Evolutionary conservation across 116 monocot genomes (phyloP).

Genomic region (Trichopus zeylanicus): DNA sequence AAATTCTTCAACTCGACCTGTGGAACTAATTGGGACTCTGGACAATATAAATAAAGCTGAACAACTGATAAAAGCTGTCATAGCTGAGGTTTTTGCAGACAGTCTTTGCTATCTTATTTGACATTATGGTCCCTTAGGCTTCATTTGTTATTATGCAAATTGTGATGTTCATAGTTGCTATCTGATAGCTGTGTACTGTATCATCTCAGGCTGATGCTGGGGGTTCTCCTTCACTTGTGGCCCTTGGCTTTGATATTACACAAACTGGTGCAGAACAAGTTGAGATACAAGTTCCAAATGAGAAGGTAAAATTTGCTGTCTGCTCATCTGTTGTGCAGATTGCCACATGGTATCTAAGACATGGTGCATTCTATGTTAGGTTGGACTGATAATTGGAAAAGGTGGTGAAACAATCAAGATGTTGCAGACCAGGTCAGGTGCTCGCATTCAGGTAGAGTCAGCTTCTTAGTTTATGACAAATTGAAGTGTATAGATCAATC

Average conservation of each 20-base stretch:
- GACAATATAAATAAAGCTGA: slow-evolving; percentile 87
- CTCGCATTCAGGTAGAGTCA: slow-evolving; percentile 75
- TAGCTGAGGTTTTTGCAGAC: slow-evolving; percentile 66
- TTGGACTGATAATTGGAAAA: slow-evolving; percentile 86
- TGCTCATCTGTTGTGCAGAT: not conserved
- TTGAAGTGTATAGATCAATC: no score
- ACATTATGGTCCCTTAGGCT: not conserved
- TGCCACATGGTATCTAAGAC: not conserved
- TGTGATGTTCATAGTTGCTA: no score
- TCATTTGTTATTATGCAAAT: not conserved
- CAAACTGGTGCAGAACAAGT: slow-evolving; percentile 69
- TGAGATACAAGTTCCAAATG: slow-evolving; percentile 88
- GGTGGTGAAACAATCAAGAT: slow-evolving; percentile 90
- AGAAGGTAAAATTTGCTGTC: slow-evolving; percentile 48
- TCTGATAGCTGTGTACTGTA: no score
- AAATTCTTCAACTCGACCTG: slow-evolving; percentile 43
- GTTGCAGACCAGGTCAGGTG: slow-evolving; percentile 74
- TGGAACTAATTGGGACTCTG: slow-evolving; percentile 66
- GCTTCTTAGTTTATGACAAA: no score
- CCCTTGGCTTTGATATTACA: slow-evolving; percentile 55
- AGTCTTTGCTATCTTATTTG: not conserved
- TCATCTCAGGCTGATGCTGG: slow-evolving; percentile 79
- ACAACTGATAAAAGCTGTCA: slow-evolving; percentile 80
- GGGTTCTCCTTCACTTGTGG: slow-evolving; percentile 79
- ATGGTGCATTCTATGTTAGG: slow-evolving; percentile 25